Evolutionary conservation across 495 filamentous ascomycete species (phyloP), one percentile per base, ranked within the genome.

Genomic region (Trichoderma virens): DNA sequence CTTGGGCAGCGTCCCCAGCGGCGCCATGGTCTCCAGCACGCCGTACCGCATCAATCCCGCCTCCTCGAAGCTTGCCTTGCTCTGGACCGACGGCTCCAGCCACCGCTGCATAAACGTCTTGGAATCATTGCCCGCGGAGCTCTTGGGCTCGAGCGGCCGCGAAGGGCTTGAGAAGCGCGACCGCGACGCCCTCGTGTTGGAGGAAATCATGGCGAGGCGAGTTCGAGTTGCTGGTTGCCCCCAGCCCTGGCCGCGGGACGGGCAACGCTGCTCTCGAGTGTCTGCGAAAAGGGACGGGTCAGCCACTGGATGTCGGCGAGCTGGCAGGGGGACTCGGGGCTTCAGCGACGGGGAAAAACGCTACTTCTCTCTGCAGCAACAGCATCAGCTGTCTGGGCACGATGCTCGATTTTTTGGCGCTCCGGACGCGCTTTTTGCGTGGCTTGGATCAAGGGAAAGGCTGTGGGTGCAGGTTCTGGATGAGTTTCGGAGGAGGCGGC

Each of bases 1-100:
- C 71, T 79, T 85, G 8, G 89, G 89, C 59, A 82, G 74, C 30
- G 80, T 80, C 41, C 89, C 89, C 5, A 92, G 74, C 31, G 89
- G 83, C 45, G 81, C 82, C 88, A 92, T 91, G 67, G 83, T 82
- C 72, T 85, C 85, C 13, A 89, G 74, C 5, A 90, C 86, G 60
- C 86, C 86, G 67, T 84, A 79, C 32, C 85, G 76, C 66, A 85
- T 75, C 67, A 85, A 77, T 65, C 81, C 86, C 20, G 79, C 81
- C 64, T 93, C 91, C 72, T 83, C 79, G 71, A 86, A 93, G 66
- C 87, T 90, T 2, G 91, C 83, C 66, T 88, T 86, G 31, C 79
- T 75, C 67, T 86, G 82, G 41, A 88, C 67, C 7, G 85, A 79
- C 3, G 91, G 91, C 74, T 95, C 91, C 54, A 82, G 73, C 90